phyloP scores from a whole-genome alignment of 352 stramenopile species.

The Phytophthora macrochlamydospora region DNA sequence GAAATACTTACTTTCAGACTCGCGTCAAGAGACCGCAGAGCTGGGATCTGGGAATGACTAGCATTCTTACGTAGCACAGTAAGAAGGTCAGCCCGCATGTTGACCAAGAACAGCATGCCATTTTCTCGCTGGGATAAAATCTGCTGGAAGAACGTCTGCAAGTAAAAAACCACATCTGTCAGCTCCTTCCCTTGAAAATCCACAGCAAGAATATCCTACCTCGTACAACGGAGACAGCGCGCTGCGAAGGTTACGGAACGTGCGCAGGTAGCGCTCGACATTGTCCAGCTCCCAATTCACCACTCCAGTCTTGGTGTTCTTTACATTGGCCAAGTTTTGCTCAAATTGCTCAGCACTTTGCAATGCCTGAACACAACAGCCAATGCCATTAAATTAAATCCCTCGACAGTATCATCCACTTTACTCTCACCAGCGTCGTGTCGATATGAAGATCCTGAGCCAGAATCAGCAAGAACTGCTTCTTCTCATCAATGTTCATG shows the following conservation, averaged over 20 bases:
- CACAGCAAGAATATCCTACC: slow-evolving; percentile 21
- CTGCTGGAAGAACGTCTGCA: slow-evolving; percentile 82
- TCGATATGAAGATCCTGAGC: slow-evolving; percentile 79
- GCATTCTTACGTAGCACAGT: slow-evolving; percentile 67
- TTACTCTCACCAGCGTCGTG: slow-evolving; percentile 36
- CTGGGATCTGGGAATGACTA: slow-evolving; percentile 45
- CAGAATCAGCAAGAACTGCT: slow-evolving; percentile 80
- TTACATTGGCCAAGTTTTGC: slow-evolving; percentile 56
- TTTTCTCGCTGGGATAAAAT: slow-evolving; percentile 81
- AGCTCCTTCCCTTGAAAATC: slow-evolving; percentile 4
- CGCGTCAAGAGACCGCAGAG: slow-evolving; percentile 69
- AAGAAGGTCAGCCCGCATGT: slow-evolving; percentile 76
- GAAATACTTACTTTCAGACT: slow-evolving; percentile 63
- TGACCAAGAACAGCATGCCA: slow-evolving; percentile 84
- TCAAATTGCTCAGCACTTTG: slow-evolving; percentile 62
- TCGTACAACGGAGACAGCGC: slow-evolving; percentile 71
- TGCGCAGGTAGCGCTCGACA: slow-evolving; percentile 79
- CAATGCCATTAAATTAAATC: background rate
- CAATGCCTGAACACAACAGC: slow-evolving; percentile 20
- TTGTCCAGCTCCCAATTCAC: slow-evolving; percentile 75
- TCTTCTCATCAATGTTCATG: slow-evolving; percentile 82
- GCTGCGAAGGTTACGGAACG: slow-evolving; percentile 64
- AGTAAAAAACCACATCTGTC: background rate
- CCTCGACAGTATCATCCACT: background rate
- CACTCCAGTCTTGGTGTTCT: slow-evolving; percentile 28